A percentile compares a stretch with the other conserved stretches of the same genome.
Conservation (phyloP, 2,329 filamentous ascomycete species). For the Colletotrichum plurivorum region DNA sequence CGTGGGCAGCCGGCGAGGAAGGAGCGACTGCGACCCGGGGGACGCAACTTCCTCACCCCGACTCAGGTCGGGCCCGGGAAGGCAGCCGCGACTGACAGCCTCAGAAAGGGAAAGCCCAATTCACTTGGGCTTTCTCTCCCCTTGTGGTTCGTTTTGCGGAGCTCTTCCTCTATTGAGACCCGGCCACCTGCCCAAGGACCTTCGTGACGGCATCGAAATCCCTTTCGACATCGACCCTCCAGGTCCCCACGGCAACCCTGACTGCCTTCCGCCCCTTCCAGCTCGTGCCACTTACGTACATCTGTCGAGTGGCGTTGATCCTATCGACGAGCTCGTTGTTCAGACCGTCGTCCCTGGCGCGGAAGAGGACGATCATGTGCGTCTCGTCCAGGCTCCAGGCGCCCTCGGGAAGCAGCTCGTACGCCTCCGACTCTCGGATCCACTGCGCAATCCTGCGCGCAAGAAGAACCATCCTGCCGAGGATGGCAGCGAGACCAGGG, state of each 20-base stretch:
- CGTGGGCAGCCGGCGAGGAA: not conserved
- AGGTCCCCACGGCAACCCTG: slow-evolving; percentile 89
- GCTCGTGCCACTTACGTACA: slow-evolving; percentile 86
- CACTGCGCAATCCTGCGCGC: slow-evolving; percentile 77
- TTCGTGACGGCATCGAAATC: slow-evolving; percentile 76
- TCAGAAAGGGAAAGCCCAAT: too few relatives aligned
- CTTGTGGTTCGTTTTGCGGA: too few relatives aligned
- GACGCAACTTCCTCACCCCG: too few relatives aligned
- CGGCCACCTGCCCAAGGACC: slow-evolving; percentile 69
- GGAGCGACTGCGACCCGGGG: not conserved
- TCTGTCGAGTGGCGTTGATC: slow-evolving; percentile 81
- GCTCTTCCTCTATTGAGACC: slow-evolving; percentile 33
- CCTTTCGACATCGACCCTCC: slow-evolving; percentile 78
- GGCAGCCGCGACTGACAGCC: too few relatives aligned
- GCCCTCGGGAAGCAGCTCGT: slow-evolving; percentile 74
- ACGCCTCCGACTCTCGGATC: slow-evolving; percentile 72
- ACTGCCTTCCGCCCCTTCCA: slow-evolving; percentile 83
- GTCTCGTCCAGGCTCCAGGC: slow-evolving; percentile 62
- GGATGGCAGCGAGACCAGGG: slow-evolving; percentile 76
- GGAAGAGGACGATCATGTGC: slow-evolving; percentile 79
- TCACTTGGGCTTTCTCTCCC: too few relatives aligned
- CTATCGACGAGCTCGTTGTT: slow-evolving; percentile 77
- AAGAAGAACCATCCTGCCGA: slow-evolving; percentile 80
- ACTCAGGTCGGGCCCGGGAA: too few relatives aligned
- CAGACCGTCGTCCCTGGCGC: slow-evolving; percentile 72